Conservation (phyloP, 2,329 filamentous ascomycete species). For the Lasiodiplodia gonubiensis region DNA sequence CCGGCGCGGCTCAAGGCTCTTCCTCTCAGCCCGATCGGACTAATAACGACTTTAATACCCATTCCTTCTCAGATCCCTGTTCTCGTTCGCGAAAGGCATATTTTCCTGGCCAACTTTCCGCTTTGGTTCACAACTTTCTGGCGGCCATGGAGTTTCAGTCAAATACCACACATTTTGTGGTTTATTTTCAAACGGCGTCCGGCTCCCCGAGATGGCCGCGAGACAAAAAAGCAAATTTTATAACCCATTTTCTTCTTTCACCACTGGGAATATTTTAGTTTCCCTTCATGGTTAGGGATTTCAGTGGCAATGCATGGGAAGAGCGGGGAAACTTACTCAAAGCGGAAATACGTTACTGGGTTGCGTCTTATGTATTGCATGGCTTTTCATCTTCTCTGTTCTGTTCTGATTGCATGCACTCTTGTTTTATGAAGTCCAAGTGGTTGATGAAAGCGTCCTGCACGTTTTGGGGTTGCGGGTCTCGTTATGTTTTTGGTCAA, state of each 20-base stretch:
- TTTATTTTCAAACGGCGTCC: neutral
- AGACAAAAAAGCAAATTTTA: slow-evolving; percentile 16
- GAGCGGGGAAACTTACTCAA: slow-evolving; percentile 10
- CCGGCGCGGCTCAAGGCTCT: slow-evolving; percentile 6
- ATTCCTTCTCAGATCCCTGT: slow-evolving; percentile 4
- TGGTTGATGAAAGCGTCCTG: neutral
- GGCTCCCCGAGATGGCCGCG: slow-evolving; percentile 10
- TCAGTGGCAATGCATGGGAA: slow-evolving; percentile 17
- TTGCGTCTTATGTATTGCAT: slow-evolving; percentile 25
- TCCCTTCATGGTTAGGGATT: slow-evolving; percentile 6
- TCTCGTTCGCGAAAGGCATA: neutral
- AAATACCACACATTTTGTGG: slow-evolving; percentile 5
- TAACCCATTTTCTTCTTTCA: slow-evolving; percentile 9
- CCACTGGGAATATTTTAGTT: neutral
- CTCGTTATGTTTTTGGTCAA: neutral
- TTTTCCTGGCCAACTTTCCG: slow-evolving; percentile 3
- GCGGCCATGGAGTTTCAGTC: slow-evolving; percentile 20
- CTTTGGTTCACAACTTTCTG: neutral
- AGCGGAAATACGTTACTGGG: slow-evolving; percentile 12
- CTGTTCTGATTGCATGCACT: slow-evolving; percentile 19
- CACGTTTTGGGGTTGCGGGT: slow-evolving; percentile 4
- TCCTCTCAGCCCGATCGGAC: slow-evolving; percentile 12
- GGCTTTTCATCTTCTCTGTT: slow-evolving; percentile 5
- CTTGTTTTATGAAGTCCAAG: slow-evolving; percentile 11
- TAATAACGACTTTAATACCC: slow-evolving; percentile 27